phyloP scores from a whole-genome alignment of 805 yeast species.

The Yamadazyma insecticola region DNA sequence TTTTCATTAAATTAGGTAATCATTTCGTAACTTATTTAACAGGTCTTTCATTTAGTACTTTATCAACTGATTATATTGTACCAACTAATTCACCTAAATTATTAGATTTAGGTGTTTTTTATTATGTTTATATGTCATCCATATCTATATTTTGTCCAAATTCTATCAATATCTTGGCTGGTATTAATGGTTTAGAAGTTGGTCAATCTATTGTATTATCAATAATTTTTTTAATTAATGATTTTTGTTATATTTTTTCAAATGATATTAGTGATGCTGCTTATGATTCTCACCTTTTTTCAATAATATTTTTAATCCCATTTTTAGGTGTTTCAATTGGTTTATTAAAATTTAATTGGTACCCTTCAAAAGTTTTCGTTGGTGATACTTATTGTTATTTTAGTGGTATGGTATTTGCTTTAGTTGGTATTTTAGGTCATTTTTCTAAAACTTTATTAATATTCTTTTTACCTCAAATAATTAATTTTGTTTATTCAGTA shows the following conservation, averaged over 20 bases:
- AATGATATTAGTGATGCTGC: constrained; percentile 45
- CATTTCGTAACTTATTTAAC: constrained; percentile 26
- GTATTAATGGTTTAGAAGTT: constrained; percentile 93
- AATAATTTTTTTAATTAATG: constrained; percentile 68
- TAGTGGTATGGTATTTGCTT: constrained; percentile 98
- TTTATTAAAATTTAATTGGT: constrained; percentile 76
- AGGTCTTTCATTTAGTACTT: constrained; percentile 36
- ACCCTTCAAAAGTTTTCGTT: constrained; percentile 89
- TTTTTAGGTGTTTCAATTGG: constrained; percentile 81
- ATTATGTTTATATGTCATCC: constrained; percentile 87
- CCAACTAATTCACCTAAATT: constrained; percentile 39
- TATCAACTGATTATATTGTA: constrained; percentile 30
- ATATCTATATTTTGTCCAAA: constrained; percentile 93
- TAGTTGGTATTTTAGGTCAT: constrained; percentile 93
- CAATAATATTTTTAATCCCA: constrained; percentile 77
- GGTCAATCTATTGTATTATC: constrained; percentile 88
- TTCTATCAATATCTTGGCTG: constrained; percentile 93
- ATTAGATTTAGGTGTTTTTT: constrained; percentile 72
- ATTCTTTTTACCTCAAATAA: constrained; percentile 85
- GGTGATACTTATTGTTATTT: constrained; percentile 98
- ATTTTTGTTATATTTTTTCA: constrained; percentile 57
- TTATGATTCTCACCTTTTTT: constrained; percentile 75
- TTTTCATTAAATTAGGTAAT: constrained; percentile 24
- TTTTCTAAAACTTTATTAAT: constrained; percentile 88
- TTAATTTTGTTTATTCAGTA: constrained; percentile 84